A percentile compares a stretch with the other conserved stretches of the same genome.
phyloP scores from a whole-genome alignment of 1,139 yeast species.

The Geotrichum europaeum region DNA sequence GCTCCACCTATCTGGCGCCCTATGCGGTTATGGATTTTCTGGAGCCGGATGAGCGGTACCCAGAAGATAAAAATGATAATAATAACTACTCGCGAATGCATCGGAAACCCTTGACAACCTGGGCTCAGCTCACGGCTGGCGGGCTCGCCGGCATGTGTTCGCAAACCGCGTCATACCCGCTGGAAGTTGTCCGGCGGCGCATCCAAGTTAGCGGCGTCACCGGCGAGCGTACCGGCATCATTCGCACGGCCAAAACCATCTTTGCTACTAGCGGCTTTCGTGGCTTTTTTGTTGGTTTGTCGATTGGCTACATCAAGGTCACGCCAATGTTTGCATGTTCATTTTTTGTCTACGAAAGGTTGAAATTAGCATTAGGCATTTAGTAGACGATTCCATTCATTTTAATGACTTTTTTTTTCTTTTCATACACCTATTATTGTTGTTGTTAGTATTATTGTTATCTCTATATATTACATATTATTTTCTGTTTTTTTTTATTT shows the following conservation, averaged over 20 bases:
- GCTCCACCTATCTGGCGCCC: slow-evolving; percentile 49
- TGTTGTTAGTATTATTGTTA: neutral
- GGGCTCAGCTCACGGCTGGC: slow-evolving; percentile 93
- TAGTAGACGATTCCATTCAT: slow-evolving; percentile 24
- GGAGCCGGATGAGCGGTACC: slow-evolving; percentile 10
- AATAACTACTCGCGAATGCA: slow-evolving; percentile 18
- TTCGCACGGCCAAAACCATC: slow-evolving; percentile 42
- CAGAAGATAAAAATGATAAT: neutral
- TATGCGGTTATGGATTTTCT: slow-evolving; percentile 45
- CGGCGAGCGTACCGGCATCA: slow-evolving; percentile 33
- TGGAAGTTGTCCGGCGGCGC: slow-evolving; percentile 88
- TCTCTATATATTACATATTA: neutral
- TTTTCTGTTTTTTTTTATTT: neutral
- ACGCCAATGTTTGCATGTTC: slow-evolving; percentile 98
- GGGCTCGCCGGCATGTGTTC: slow-evolving; percentile 92
- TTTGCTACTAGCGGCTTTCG: slow-evolving; percentile 64
- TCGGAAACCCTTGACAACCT: slow-evolving; percentile 56
- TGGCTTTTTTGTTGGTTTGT: slow-evolving; percentile 89
- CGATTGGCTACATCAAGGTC: slow-evolving; percentile 91
- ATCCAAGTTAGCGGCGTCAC: slow-evolving; percentile 65
- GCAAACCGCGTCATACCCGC: slow-evolving; percentile 95
- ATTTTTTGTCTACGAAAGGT: slow-evolving; percentile 86
- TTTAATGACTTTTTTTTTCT: neutral
- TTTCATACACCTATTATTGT: neutral
- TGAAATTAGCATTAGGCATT: slow-evolving; percentile 63